Base-by-base conservation (phyloP, 305 asterid species). In the Nicotiana rustica region DNA sequence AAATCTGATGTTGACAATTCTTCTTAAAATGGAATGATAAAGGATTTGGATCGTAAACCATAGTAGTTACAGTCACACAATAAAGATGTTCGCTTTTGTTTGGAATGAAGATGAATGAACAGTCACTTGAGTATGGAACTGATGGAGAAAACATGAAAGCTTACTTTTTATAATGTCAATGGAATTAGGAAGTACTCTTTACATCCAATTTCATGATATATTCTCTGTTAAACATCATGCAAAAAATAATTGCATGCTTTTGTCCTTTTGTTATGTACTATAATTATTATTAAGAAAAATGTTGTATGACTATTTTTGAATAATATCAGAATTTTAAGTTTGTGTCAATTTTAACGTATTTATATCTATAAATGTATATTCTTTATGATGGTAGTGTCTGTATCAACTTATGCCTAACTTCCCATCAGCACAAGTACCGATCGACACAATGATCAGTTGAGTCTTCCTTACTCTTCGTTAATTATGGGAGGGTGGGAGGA, bases 1-100 rank as follows among this genome's bases (percentile, higher is more conserved):
- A 67, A 77, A 71, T 73, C 87, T 80, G 29, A 12, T 66, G 14
- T 31, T 76, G 80, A 49, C 19, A 76, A 29, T 33, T 29, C 65
- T 52, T 0, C 10, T 8, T 14, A 68, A 10, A n/a, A 35, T 35
- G 15, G 38, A 3, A 65, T 25, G 14, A 19, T 65, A 65, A 65
- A 2, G 41, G 13, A 67, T 31, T 5, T 14, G 47, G 18, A 67
- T 1, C 0, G 47, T 41, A 41, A 41, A 6, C 10, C 1, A 41
- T 41, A 7, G 47, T 4, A 33, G 35, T 33, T 33, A 33, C 4
- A 33, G 35, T 33, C 47, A 7, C 47, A 6, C 47, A 38, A 38
- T 38, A 10, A 1, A 38, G 47, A 38, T 41, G 47, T 41, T 41
- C 2, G 47, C 47, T 0, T 41, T 41, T 41, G 10, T 41, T 6